Base-by-base conservation (phyloP, 1,139 yeast species). In the Diutina sp. region DNA sequence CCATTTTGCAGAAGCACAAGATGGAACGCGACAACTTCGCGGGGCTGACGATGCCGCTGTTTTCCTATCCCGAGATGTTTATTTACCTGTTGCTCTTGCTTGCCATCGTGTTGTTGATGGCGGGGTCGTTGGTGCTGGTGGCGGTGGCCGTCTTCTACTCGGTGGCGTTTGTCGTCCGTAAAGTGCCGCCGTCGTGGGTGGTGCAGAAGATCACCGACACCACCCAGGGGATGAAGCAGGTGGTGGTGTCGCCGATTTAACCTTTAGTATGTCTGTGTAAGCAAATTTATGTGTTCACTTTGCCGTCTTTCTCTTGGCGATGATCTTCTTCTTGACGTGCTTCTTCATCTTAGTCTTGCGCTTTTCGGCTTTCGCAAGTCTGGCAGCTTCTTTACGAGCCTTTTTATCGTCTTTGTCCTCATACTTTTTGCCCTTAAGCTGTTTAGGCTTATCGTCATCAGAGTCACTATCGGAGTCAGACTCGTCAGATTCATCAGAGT, bases 341-440 rank as follows among this genome's bases (percentile, higher is more conserved):
- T 95, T 95, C 69, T 93, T 93, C 85, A 93, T 86, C 69, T 95
- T 95, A 5, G 84, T 84, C 66, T 90, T 85, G 58, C 99, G 79
- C 72, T 88, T 90, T 64, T 91, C 98, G 64, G 86, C 87, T 60
- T 90, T 88, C 16, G 84, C 90, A 48, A 84, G 87, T 67, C 90
- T 93, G 25, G 90, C 85, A 29, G 85, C 87, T 64, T 85, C 86
- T 69, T 95, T 95, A 57, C 98, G 79, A 55, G 82, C 85, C 66
- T 86, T 89, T 69, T 91, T 93, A 0, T 76, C 84, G 29, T 90
- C 97, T 66, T 90, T 87, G 65, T 91, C 95, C 64, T 88, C 95
- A 66, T 78, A 77, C 66, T 85, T 84, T 69, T 89, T 91, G 32
- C 96, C 95, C 61, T 79, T 85, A 11, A 78, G 68, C 4, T 16